These are phyloP conservation scores for Pseudogymnoascus sp. DNA, from an alignment of 2,329 filamentous ascomycete species.

Conservation along the genomic window DNA sequence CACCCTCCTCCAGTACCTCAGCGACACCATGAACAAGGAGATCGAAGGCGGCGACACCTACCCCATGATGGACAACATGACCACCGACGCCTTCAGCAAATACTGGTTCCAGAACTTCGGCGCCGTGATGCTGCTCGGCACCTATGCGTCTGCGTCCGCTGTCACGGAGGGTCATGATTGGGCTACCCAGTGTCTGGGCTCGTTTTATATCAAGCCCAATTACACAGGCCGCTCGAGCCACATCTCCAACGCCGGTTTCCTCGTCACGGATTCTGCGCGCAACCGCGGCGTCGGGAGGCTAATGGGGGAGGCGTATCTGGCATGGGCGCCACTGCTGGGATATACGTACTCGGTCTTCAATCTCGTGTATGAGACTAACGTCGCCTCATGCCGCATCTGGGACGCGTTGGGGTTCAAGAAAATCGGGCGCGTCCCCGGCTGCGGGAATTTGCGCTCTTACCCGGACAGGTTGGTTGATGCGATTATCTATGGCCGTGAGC, in stretches of 20 bases:
- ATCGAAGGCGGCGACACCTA: constrained; percentile 68
- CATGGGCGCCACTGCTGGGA: constrained; percentile 51
- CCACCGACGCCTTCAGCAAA: constrained; percentile 52
- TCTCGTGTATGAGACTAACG: constrained; percentile 66
- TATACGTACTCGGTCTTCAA: constrained; percentile 72
- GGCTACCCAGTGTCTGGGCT: constrained; percentile 58
- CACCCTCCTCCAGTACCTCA: constrained; percentile 55
- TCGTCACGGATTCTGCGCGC: constrained; percentile 47
- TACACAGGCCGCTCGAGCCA: constrained; percentile 68
- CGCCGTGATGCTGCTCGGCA: constrained; percentile 61
- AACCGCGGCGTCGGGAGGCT: constrained; percentile 48
- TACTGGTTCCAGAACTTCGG: constrained; percentile 72
- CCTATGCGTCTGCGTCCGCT: constrained; percentile 46
- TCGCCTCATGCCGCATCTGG: constrained; percentile 65
- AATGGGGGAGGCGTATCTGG: constrained; percentile 49
- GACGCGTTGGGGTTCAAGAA: constrained; percentile 67
- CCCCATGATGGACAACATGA: constrained; percentile 57
- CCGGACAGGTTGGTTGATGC: constrained; percentile 47
- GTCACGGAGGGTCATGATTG: constrained; percentile 48
- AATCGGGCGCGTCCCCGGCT: constrained; percentile 55
- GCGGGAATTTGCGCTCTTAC: constrained; percentile 43
- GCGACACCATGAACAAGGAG: constrained; percentile 60
- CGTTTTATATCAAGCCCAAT: constrained; percentile 67
- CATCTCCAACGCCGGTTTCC: constrained; percentile 59
- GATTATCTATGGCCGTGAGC: constrained; percentile 55